Conservation (phyloP, 2,329 filamentous ascomycete species). For the Trichoderma guizhouense region DNA sequence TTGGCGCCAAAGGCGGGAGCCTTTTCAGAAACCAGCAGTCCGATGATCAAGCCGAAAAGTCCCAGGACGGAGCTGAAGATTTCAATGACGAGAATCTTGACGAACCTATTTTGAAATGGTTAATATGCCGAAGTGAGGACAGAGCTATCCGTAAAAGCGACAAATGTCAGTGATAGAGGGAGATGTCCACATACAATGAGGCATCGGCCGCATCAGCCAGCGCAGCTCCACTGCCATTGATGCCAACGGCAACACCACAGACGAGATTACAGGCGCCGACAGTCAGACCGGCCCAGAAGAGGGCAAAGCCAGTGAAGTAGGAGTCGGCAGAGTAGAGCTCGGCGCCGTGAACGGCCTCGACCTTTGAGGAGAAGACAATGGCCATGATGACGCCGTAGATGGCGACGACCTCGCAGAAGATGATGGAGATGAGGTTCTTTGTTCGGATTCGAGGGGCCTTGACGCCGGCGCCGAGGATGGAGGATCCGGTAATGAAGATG, state of each 20-base stretch:
- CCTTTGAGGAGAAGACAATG: conserved; percentile 92
- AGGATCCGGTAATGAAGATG: conserved; percentile 97
- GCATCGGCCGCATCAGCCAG: conserved; percentile 93
- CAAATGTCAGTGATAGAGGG: not conserved
- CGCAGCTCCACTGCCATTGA: conserved; percentile 96
- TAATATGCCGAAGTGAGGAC: conserved; percentile 19
- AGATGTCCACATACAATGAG: conserved; percentile 63
- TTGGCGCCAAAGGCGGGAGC: conserved; percentile 44
- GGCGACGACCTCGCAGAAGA: conserved; percentile 99
- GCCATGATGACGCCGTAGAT: conserved; percentile 99
- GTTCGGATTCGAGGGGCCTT: conserved; percentile 96
- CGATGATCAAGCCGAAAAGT: conserved; percentile 93
- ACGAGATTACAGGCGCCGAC: conserved; percentile 95
- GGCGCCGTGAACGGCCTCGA: conserved; percentile 62
- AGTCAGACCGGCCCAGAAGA: conserved; percentile 94
- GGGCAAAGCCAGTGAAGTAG: conserved; percentile 90
- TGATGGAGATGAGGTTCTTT: conserved; percentile 99
- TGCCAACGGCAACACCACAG: conserved; percentile 93
- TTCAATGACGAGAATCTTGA: conserved; percentile 98
- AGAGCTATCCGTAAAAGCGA: not conserved
- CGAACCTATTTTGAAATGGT: conserved; percentile 61
- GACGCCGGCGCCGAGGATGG: conserved; percentile 94
- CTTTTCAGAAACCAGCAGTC: conserved; percentile 81
- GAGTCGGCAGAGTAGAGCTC: conserved; percentile 70
- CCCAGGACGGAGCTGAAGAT: conserved; percentile 98